Base-by-base conservation (phyloP, 331 rosid species). In the Malus hybrid region DNA sequence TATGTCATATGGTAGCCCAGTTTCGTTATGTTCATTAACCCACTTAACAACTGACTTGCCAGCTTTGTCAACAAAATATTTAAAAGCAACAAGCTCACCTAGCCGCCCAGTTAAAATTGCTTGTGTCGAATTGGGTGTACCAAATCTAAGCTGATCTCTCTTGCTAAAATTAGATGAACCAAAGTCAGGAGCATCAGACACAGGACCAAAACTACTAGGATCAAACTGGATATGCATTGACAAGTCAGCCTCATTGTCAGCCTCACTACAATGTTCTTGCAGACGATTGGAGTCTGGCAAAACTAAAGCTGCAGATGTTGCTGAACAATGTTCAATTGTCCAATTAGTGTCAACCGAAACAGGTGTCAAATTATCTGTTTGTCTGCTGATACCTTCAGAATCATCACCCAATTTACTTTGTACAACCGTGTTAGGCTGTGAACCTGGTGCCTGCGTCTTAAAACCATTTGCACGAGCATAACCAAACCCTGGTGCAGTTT, bases 1-100 rank as follows among this genome's bases (percentile, higher is more conserved):
- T 39, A 94, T 34, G 80, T 92, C 99, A 69, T 86, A 94, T 13
- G 97, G 99, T 57, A 86, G 77, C 60, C 99, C 97, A 0, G 97
- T 84, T 77, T 92, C 99, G 6, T 62, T 62, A 18, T 73, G 70
- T 85, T 89, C 88, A 74, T 94, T 94, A 36, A 94, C 92, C 99
- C 99, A 94, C 69, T 73, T 81, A 50, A 89, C 96, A 31, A 83
- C 73, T 34, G 78, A 32, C 62, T 80, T 73, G 42, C 88, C 88
- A 69, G 80, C 55, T 80, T 85, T 87, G 44, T 56, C 85, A 10
- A 77, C 55, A 4, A 88, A 92, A 85, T 88, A 90, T 65, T 89
- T 78, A 77, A 76, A 88, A n/a, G 99, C 96, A 22, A 90, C 85
- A 6, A 32, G 73, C 86, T 94, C 99, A 20, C 99, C 99, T 10